Percentiles rank a stretch among this genome's conserved stretches.
These are phyloP conservation scores for Mycosarcoma mackinlayi DNA, from an alignment of 1,284 basidiomycete species.

Conservation along the genomic window DNA sequence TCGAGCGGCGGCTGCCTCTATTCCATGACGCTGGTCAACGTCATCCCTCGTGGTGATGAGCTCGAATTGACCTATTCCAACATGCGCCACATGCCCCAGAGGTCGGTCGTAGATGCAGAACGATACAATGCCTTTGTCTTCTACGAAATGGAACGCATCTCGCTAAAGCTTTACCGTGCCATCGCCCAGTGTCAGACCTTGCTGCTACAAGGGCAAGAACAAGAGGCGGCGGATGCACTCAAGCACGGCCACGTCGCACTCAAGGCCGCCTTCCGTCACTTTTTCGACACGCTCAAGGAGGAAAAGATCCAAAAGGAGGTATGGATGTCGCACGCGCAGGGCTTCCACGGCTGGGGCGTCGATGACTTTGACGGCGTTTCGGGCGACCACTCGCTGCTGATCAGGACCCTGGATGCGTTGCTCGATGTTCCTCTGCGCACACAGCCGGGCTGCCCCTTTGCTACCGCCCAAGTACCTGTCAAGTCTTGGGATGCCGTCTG, in stretches of 20 bases:
- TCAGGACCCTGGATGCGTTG: slow-evolving; percentile 39
- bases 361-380: slow-evolving; percentile 50
- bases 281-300: slow-evolving; percentile 48
- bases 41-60: slow-evolving; percentile 7
- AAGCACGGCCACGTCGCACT: slow-evolving; percentile 37
- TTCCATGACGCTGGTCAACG: slow-evolving; percentile 49
- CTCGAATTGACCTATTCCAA: slow-evolving; percentile 45
- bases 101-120: slow-evolving; percentile 36
- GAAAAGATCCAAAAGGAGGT: slow-evolving; percentile 46
- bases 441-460: slow-evolving; percentile 38
- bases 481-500: slow-evolving; percentile 32
- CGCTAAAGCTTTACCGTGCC: slow-evolving; percentile 33
- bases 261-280: slow-evolving; percentile 43
- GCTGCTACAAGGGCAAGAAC: slow-evolving; percentile 21
- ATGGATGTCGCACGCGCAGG: slow-evolving; percentile 51
- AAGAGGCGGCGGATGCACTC: slow-evolving; percentile 34
- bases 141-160: slow-evolving; percentile 45
- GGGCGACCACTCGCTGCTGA: slow-evolving; percentile 43
- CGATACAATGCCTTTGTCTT: slow-evolving; percentile 48
- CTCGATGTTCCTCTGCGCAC: slow-evolving; percentile 43
- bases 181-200: slow-evolving; percentile 35
- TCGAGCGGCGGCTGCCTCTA: slow-evolving; percentile 46
- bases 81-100: slow-evolving; percentile 46
- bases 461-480: slow-evolving; percentile 27
- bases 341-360: slow-evolving; percentile 50